Evolutionary conservation across 441 rosid species (phyloP).

Genomic region (Pelargonium cotyledonis): DNA sequence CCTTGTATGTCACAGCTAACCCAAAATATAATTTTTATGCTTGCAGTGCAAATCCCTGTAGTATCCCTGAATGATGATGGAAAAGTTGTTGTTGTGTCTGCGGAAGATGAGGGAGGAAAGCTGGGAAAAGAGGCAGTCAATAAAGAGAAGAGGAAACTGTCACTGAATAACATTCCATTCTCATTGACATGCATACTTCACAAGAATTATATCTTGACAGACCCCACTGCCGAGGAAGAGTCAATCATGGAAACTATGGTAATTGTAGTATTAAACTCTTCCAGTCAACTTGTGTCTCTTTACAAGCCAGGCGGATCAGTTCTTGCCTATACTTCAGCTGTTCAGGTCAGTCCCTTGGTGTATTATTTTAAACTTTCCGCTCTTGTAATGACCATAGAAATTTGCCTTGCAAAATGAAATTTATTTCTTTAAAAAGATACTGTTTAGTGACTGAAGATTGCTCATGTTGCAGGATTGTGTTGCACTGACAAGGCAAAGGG

Average conservation of each 20-base stretch:
- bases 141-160: conserved; percentile 70
- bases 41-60: conserved; percentile 69
- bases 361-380: background rate
- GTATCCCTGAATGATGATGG: conserved; percentile 82
- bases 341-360: conserved; percentile 45
- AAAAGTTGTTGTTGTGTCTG: conserved; percentile 46
- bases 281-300: conserved; percentile 63
- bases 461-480: conserved; percentile 61
- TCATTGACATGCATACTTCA: conserved; percentile 77
- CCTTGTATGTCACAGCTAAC: background rate
- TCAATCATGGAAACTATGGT: conserved; percentile 69
- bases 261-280: conserved; percentile 71
- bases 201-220: conserved; percentile 74
- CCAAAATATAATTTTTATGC: conserved; percentile 12
- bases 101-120: conserved; percentile 39
- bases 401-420: background rate
- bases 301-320: conserved; percentile 81
- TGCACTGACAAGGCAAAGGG: conserved; percentile 69
- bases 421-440: background rate
- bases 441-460: conserved; percentile 6
- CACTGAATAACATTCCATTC: conserved; percentile 54
- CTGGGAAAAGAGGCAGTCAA: conserved; percentile 48
- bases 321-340: conserved; percentile 57
- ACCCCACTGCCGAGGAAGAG: conserved; percentile 90
- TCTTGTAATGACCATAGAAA: background rate